phyloP scores from a whole-genome alignment of 129 eudicot species.

The Lactuca saligna region DNA sequence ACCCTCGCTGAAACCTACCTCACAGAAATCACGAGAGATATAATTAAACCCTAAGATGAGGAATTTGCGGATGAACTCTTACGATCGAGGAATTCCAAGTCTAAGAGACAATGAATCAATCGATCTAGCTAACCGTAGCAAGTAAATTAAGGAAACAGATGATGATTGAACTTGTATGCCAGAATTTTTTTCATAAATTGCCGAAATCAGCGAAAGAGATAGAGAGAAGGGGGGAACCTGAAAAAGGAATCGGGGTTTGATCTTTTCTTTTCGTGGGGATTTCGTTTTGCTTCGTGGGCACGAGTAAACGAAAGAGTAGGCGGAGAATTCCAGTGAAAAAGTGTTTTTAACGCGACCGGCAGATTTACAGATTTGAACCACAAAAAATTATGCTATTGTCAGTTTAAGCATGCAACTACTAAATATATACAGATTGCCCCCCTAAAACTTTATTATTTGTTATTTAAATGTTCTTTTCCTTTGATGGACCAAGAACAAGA shows the following conservation, averaged over 20 bases:
- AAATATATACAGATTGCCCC: background rate
- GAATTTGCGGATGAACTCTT: slow-evolving; percentile 9
- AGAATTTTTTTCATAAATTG: background rate
- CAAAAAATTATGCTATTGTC: background rate
- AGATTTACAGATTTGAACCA: background rate
- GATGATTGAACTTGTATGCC: slow-evolving; percentile 7
- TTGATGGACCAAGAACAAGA: too few species aligned
- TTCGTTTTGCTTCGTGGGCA: slow-evolving; percentile 32
- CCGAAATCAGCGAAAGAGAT: background rate
- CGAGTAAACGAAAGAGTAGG: slow-evolving; percentile 16
- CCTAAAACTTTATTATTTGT: too few species aligned
- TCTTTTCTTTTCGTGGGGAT: slow-evolving; percentile 19
- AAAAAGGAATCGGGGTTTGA: slow-evolving; percentile 31
- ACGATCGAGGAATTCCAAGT: slow-evolving; percentile 14
- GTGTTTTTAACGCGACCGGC: slow-evolving; percentile 8
- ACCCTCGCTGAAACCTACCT: slow-evolving; percentile 3
- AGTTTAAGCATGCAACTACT: background rate
- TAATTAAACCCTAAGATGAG: slow-evolving; percentile 17
- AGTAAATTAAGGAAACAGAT: background rate
- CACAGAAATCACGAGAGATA: slow-evolving; percentile 3
- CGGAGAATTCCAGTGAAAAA: slow-evolving; percentile 18
- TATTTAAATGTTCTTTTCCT: too few species aligned
- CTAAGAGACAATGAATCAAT: slow-evolving; percentile 15
- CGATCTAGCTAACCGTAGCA: slow-evolving; percentile 23
- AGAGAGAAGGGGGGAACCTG: slow-evolving; percentile 22